Conservation (phyloP, 441 rosid genomes). For the Theobroma grandiflorum region DNA sequence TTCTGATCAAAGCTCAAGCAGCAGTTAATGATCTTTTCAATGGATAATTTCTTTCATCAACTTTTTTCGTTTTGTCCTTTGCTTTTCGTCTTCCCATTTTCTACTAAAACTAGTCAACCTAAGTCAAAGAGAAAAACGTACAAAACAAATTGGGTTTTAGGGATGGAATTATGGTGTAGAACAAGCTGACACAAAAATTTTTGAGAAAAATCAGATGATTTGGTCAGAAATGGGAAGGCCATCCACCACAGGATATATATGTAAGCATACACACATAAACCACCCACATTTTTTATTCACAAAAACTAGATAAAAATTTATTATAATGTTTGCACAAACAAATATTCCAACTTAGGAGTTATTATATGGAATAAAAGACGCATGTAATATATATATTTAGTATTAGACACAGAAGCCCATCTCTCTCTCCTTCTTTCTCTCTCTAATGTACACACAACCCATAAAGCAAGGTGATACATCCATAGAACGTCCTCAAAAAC, state of each 20-base stretch:
- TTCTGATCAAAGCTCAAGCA: not conserved
- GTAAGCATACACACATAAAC: slow-evolving; percentile 14
- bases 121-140: not conserved
- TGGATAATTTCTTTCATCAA: not conserved
- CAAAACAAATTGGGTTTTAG: not conserved
- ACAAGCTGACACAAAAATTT: not conserved
- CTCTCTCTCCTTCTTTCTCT: slow-evolving; percentile 23
- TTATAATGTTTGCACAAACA: slow-evolving; percentile 30
- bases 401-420: slow-evolving; percentile 10
- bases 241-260: not conserved
- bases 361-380: not conserved
- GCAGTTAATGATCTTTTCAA: not conserved
- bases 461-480: slow-evolving; percentile 49
- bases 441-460: slow-evolving; percentile 28
- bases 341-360: slow-evolving; percentile 41
- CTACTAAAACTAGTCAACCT: not conserved
- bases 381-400: not conserved
- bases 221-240: slow-evolving; percentile 13
- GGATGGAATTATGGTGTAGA: not conserved
- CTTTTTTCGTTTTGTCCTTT: not conserved
- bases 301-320: not conserved
- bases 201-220: slow-evolving; percentile 15
- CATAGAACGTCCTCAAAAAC: slow-evolving; percentile 43
- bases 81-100: slow-evolving; percentile 3
- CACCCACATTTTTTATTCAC: slow-evolving; percentile 12